Base-by-base conservation (phyloP, 345 rosid species). In the Hibiscus syriacus region DNA sequence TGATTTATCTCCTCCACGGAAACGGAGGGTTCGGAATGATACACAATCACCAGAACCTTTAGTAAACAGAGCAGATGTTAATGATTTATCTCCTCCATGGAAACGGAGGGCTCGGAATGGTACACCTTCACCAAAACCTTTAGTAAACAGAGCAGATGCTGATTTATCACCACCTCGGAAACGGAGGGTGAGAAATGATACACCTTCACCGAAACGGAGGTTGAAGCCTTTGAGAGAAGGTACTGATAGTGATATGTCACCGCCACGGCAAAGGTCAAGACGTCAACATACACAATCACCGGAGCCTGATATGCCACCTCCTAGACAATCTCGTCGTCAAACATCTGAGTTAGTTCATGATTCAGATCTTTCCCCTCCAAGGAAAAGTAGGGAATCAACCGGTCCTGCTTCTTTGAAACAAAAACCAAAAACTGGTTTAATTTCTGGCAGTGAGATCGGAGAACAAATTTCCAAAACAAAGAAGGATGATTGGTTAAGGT, bases 401-500 rank as follows among this genome's bases (percentile, higher is more conserved):
- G 77, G 59, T 73, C 60, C 80, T 43, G 77, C 66, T 62, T 58
- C 80, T 60, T 70, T 68, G 4, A 84, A 73, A 73, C 89, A 76
- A 62, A 67, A n/a, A 55, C 78, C 66, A 52, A 84, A 80, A 74
- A 82, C 87, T 30, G 98, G 98, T 66, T 73, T 93, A 67, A 80
- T 88, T 71, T 78, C 83, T 72, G 94, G 94, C 59, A 77, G 67
- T 61, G 98, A 86, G 30, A 87, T 78, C 11, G 62, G 81, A 30
- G 74, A 82, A 32, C 92, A 85, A 77, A 80, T 83, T 78, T 74
- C 82, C 52, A 80, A 83, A 80, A 80, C 73, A 19, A 92, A 81
- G 81, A 80, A 74, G 66, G 87, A 85, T 32, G 93, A 86, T 67
- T 46, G 59, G 52, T 66, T 80, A 75, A 87, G 90, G 97, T 92